phyloP scores from a whole-genome alignment of 1,139 yeast species.

The Sugiyamaella japonica region DNA sequence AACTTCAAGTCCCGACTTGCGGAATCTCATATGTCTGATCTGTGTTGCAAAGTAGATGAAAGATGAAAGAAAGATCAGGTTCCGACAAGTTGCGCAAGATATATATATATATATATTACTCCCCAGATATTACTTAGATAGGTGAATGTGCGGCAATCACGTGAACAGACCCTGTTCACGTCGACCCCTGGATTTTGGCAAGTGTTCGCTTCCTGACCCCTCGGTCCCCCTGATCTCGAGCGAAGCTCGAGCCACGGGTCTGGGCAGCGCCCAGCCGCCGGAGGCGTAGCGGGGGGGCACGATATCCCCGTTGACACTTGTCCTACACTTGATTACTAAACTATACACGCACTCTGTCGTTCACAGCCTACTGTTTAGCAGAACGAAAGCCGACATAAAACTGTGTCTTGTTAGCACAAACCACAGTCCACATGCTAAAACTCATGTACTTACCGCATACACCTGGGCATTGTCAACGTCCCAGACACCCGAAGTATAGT shows the following conservation, averaged over 20 bases:
- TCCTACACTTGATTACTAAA: background rate
- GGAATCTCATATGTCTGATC: no score
- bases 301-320: no score
- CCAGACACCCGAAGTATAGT: constrained; percentile 71
- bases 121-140: constrained; percentile 6
- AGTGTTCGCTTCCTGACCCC: no score
- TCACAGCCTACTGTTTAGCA: background rate
- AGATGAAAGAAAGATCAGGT: background rate
- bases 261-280: no score
- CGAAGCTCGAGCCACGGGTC: no score
- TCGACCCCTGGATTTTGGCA: no score
- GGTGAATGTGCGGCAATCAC: constrained; percentile 1
- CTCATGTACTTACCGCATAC: constrained; percentile 47
- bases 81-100: background rate
- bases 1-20: no score
- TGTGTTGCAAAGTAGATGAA: no score
- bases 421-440: no score
- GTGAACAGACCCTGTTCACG: background rate
- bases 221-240: no score
- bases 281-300: no score
- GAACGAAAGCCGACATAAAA: background rate
- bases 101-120: background rate
- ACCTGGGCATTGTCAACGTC: constrained; percentile 64
- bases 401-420: background rate
- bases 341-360: background rate